These are phyloP conservation scores for Hypseocharis bilobata DNA, from an alignment of 441 rosid species.

Conservation along the genomic window DNA sequence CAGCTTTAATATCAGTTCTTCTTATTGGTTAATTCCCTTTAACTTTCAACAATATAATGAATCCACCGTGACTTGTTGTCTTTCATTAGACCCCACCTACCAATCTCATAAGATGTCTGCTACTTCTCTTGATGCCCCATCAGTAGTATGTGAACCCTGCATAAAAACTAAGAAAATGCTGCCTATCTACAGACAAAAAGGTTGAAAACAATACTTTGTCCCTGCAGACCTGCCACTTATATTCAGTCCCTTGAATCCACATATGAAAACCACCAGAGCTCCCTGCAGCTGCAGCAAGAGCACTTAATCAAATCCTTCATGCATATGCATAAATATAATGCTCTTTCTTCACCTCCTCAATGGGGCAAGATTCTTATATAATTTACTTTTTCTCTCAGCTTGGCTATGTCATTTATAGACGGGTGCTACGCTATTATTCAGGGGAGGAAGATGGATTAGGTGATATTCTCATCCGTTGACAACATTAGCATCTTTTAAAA, in stretches of 20 bases:
- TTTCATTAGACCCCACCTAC: neutral
- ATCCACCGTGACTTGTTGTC: neutral
- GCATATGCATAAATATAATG: neutral
- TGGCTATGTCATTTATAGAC: conserved; percentile 73
- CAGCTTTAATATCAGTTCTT: too few relatives aligned
- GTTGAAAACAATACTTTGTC: too few relatives aligned
- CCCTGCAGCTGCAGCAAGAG: neutral
- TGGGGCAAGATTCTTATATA: conserved; percentile 9
- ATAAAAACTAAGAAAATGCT: too few relatives aligned
- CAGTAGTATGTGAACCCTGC: neutral
- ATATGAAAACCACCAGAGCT: neutral
- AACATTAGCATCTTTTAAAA: neutral
- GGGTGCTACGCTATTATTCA: conserved; percentile 84
- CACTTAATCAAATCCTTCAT: neutral
- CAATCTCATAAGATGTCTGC: neutral
- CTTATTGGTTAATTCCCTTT: too few relatives aligned
- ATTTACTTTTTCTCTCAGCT: conserved; percentile 39
- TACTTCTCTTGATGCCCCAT: neutral
- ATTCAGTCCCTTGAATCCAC: neutral
- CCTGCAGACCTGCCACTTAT: neutral
- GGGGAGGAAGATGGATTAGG: conserved; percentile 93
- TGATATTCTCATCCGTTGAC: conserved; percentile 23
- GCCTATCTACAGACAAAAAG: too few relatives aligned
- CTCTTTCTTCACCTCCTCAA: neutral
- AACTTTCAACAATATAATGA: too few relatives aligned